Evolutionary conservation across 23 red algal genomes (phyloP).

Genomic region (Gracilaria gracilis): DNA sequence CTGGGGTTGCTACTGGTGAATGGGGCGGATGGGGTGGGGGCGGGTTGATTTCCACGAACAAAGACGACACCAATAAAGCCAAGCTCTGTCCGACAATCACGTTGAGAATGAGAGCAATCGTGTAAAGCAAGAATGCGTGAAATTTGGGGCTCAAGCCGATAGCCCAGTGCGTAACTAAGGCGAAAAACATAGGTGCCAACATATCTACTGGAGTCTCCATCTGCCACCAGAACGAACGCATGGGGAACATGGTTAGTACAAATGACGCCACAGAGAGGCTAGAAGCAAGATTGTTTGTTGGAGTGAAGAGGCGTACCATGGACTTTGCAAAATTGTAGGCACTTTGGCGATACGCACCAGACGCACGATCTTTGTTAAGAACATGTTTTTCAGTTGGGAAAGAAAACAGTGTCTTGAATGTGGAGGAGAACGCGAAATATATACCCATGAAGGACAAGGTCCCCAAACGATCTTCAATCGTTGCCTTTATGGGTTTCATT

Average conservation of each 20-base stretch:
- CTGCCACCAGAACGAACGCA: background rate
- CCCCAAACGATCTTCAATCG: slow-evolving; percentile 83
- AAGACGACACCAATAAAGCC: slow-evolving; percentile 77
- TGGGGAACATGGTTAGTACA: background rate
- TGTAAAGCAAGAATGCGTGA: slow-evolving; percentile 58
- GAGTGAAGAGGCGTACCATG: slow-evolving; percentile 25
- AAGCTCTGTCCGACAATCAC: slow-evolving; percentile 86
- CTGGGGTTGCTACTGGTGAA: too few relatives aligned
- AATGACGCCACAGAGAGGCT: too few relatives aligned
- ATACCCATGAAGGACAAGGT: slow-evolving; percentile 82
- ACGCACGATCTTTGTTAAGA: slow-evolving; percentile 90
- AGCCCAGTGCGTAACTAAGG: slow-evolving; percentile 76
- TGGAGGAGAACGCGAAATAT: slow-evolving; percentile 88
- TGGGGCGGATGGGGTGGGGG: too few relatives aligned
- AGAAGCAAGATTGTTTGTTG: background rate
- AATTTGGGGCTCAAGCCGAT: slow-evolving; percentile 58
- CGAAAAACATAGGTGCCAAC: slow-evolving; percentile 77
- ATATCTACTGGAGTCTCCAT: slow-evolving; percentile 91
- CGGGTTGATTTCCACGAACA: too few relatives aligned
- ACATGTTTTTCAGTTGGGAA: slow-evolving; percentile 91
- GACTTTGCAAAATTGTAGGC: slow-evolving; percentile 96
- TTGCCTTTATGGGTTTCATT: slow-evolving; percentile 60
- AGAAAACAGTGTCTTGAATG: slow-evolving; percentile 78
- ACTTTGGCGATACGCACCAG: slow-evolving; percentile 86
- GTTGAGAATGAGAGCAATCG: slow-evolving; percentile 57